Percentiles rank a stretch among this genome's conserved stretches.
Evolutionary conservation across 768 basidiomycete species (phyloP).

Genomic region (Tulasnella sp.): DNA sequence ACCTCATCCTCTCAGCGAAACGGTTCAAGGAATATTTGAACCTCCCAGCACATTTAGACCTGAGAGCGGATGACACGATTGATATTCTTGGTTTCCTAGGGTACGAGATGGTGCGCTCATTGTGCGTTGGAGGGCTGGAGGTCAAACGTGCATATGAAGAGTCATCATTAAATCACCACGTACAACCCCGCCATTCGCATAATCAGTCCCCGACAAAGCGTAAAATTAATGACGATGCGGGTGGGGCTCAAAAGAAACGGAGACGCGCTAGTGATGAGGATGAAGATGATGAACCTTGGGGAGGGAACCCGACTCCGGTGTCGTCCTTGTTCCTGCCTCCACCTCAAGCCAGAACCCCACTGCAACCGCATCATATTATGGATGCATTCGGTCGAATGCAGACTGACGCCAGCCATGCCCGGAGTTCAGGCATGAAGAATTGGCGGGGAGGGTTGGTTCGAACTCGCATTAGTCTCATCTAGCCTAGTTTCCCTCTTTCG

Average conservation of each 20-base stretch:
- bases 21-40: slow-evolving; percentile 93
- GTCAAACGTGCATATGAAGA: slow-evolving; percentile 76
- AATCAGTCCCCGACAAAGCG: slow-evolving; percentile 44
- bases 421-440: slow-evolving; percentile 81
- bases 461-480: slow-evolving; percentile 74
- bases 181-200: slow-evolving; percentile 62
- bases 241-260: slow-evolving; percentile 40
- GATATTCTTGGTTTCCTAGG: slow-evolving; percentile 96
- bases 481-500: slow-evolving; percentile 1
- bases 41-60: slow-evolving; percentile 74
- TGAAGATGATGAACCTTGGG: slow-evolving; percentile 28
- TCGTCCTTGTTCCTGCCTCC: slow-evolving; percentile 76
- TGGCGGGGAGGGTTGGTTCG: slow-evolving; percentile 81
- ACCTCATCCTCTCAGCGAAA: slow-evolving; percentile 49
- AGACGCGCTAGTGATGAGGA: slow-evolving; percentile 50
- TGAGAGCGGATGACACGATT: slow-evolving; percentile 85
- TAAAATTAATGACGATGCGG: slow-evolving; percentile 42
- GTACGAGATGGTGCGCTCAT: slow-evolving; percentile 92
- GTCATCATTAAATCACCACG: not conserved
- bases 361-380: slow-evolving; percentile 79
- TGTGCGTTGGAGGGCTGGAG: slow-evolving; percentile 79
- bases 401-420: slow-evolving; percentile 68
- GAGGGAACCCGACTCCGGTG: slow-evolving; percentile 43
- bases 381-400: slow-evolving; percentile 91
- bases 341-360: slow-evolving; percentile 66